A percentile compares a stretch with the other conserved stretches of the same genome.
phyloP scores from a whole-genome alignment of 2,329 filamentous ascomycete species.

The Xylaria polymorpha region DNA sequence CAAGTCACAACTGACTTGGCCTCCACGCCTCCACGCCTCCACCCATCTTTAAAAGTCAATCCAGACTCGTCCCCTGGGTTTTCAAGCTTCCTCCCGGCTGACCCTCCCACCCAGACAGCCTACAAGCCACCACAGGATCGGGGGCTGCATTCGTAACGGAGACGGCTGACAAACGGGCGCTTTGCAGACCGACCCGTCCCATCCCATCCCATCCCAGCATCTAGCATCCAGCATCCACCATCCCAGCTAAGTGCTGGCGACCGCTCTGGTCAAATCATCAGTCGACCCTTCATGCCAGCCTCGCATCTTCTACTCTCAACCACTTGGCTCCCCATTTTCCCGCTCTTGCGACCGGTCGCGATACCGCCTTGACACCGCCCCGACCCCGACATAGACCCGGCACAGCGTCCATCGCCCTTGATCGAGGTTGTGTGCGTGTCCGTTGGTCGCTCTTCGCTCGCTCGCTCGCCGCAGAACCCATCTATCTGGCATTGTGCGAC shows the following conservation, averaged over 20 bases:
- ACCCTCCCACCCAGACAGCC: constrained; percentile 23
- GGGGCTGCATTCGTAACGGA: constrained; percentile 30
- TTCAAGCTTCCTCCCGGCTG: constrained; percentile 23
- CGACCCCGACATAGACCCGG: constrained; percentile 12
- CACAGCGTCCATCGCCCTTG: constrained; percentile 16
- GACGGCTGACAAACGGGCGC: constrained; percentile 29
- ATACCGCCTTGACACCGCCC: constrained; percentile 11
- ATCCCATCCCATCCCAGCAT: neutral
- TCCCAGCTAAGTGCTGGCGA: constrained; percentile 25
- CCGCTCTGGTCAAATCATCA: constrained; percentile 27
- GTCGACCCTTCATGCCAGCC: constrained; percentile 33
- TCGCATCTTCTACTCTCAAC: constrained; percentile 34
- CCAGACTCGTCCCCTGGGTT: constrained; percentile 26
- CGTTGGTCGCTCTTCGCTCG: constrained; percentile 23
- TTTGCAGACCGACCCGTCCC: constrained; percentile 23
- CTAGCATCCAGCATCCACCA: neutral
- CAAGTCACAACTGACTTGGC: constrained; percentile 33
- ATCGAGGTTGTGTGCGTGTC: constrained; percentile 1
- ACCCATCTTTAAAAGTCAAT: constrained; percentile 34
- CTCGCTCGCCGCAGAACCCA: constrained; percentile 27
- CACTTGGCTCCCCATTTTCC: constrained; percentile 22
- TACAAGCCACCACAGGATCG: constrained; percentile 20
- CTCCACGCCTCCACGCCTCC: constrained; percentile 41
- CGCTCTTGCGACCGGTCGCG: constrained; percentile 26
- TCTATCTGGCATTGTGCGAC: constrained; percentile 32